Evolutionary conservation across 2,329 filamentous ascomycete species (phyloP), one percentile per base, ranked within the genome.

Genomic region (Alternaria angustiovoidea): DNA sequence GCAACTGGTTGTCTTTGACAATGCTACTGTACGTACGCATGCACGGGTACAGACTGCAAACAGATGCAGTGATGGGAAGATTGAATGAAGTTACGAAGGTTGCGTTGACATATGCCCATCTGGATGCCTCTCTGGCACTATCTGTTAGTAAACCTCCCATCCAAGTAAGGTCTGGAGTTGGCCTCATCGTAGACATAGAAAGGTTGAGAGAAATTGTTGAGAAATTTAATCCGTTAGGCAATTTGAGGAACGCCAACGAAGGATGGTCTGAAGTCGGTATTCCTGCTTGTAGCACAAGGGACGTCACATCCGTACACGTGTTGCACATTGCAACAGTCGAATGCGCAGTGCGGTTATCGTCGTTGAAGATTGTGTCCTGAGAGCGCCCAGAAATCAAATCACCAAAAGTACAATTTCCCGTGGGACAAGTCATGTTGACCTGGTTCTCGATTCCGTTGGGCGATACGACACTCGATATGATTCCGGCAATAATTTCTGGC

Each of bases 61-160:
- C 26, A 7, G 43, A 47, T 5, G 43, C 26, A 28, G 43, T 20
- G 26, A 20, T 20, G n/a, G 43, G 43, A 20, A 20, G 20, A 20
- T 20, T 20, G 20, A 20, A 20, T 4, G 5, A 47, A 20, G 18
- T 32, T 7, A 18, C 38, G 28, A 44, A n/a, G 9, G 51, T 54
- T 6, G 41, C 41, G 30, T 46, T 54, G 26, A 54, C 20, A n/a
- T 54, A 54, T 2, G 41, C 51, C 51, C 51, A 54, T 44, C 51
- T 30, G 11, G 51, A 54, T 34, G 43, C 34, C 18, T 30, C 24
- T n/a, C 41, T 36, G 12, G 36, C 14, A 12, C 24, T 43, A 8
- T 42, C 26, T 14, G 51, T 46, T 5, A 54, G 18, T 14, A 54
- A n/a, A 14, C 4, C 14, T 8, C 20, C 16, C 51, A 47, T 47